phyloP scores from a whole-genome alignment of 2,329 filamentous ascomycete species.

The Tetracladium maxilliforme region DNA sequence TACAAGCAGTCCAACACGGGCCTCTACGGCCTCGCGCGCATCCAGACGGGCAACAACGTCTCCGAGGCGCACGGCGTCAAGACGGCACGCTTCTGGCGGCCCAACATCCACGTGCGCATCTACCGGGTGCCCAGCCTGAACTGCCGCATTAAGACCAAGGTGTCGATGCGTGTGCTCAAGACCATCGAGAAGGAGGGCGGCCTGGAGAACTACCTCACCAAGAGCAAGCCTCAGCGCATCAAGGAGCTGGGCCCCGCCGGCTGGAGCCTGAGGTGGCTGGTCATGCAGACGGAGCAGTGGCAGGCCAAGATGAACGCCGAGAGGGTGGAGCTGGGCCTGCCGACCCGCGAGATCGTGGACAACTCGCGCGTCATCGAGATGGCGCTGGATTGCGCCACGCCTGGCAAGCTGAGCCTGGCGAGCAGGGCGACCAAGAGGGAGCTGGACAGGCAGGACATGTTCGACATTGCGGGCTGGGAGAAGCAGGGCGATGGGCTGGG shows the following conservation, averaged over 20 bases:
- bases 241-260: slow-evolving; percentile 80
- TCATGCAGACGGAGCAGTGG: slow-evolving; percentile 66
- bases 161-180: slow-evolving; percentile 55
- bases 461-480: too few relatives aligned
- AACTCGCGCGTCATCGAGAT: too few relatives aligned
- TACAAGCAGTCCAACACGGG: slow-evolving; percentile 74
- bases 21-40: slow-evolving; percentile 54
- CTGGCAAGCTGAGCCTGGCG: too few relatives aligned
- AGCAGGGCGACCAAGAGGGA: too few relatives aligned
- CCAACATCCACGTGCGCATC: slow-evolving; percentile 48
- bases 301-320: slow-evolving; percentile 51
- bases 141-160: slow-evolving; percentile 50
- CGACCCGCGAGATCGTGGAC: too few relatives aligned
- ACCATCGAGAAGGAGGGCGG: slow-evolving; percentile 77
- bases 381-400: too few relatives aligned
- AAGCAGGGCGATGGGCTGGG: too few relatives aligned
- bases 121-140: slow-evolving; percentile 53
- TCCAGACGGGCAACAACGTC: slow-evolving; percentile 70
- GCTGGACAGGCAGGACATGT: too few relatives aligned
- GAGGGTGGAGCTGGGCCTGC: slow-evolving; percentile 50
- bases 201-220: slow-evolving; percentile 81
- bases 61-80: slow-evolving; percentile 53
- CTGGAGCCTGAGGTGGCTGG: slow-evolving; percentile 78
- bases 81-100: slow-evolving; percentile 58
- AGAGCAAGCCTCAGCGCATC: slow-evolving; percentile 61